Conservation (phyloP, 768 basidiomycete genomes). For the Myochromella boudieri region DNA sequence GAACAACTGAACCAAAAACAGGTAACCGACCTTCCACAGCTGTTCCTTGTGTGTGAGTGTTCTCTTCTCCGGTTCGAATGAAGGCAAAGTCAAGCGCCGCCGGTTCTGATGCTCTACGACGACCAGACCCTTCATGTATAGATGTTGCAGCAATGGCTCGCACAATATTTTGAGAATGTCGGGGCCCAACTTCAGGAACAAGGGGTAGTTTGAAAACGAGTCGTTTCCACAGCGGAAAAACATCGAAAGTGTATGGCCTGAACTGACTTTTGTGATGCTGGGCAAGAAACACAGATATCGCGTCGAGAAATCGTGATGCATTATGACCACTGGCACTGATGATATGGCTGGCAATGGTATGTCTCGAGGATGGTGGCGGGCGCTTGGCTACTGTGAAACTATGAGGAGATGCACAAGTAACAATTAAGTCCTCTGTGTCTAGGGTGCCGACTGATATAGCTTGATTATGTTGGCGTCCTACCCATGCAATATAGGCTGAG, state of each 20-base stretch:
- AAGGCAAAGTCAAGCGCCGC: conserved; percentile 19
- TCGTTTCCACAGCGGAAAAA: conserved; percentile 12
- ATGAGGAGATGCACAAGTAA: no score
- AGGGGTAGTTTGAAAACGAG: conserved; percentile 14
- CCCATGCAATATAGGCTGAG: conserved; percentile 28
- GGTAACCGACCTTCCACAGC: conserved; percentile 1
- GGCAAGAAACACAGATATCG: neutral
- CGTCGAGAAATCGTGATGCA: conserved; percentile 2
- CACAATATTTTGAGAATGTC: conserved; percentile 12
- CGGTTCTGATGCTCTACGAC: conserved; percentile 6
- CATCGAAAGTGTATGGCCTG: neutral
- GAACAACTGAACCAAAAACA: neutral
- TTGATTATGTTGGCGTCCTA: no score
- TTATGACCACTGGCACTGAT: conserved; percentile 5
- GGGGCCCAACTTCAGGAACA: conserved; percentile 13
- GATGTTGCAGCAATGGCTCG: conserved; percentile 7
- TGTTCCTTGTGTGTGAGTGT: conserved; percentile 2
- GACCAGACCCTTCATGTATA: neutral
- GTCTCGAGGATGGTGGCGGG: neutral
- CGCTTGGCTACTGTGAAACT: neutral
- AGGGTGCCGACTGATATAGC: no score
- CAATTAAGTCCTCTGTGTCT: no score
- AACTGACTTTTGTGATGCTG: neutral
- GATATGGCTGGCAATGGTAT: conserved; percentile 19
- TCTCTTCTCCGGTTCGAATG: conserved; percentile 14